A percentile compares a stretch with the other conserved stretches of the same genome.
Evolutionary conservation across 106 monocot genomes (phyloP).

Genomic region (Amphibolis antarctica): DNA sequence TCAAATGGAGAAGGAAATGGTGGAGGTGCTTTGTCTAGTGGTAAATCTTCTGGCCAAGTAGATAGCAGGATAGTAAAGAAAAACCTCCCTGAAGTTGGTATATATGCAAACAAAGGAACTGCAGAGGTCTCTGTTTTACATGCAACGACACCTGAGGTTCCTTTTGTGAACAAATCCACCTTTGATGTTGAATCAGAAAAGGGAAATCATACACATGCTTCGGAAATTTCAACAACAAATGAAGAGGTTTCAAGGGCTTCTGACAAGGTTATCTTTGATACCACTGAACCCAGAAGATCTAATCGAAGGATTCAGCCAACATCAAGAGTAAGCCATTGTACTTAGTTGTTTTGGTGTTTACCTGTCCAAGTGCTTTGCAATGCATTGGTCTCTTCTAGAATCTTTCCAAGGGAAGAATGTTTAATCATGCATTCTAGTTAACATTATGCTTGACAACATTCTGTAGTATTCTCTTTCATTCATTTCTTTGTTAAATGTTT

Average conservation of each 20-base stretch:
- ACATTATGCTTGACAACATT: too few species aligned
- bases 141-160: conserved; percentile 5
- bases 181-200: conserved; percentile 14
- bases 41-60: conserved; percentile 18
- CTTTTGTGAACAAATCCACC: conserved; percentile 17
- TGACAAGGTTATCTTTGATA: conserved; percentile 20
- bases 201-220: conserved; percentile 24
- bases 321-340: conserved; percentile 49
- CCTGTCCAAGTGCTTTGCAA: not conserved
- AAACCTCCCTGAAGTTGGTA: conserved; percentile 10
- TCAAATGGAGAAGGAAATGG: conserved; percentile 18
- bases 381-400: not conserved
- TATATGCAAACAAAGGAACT: conserved; percentile 10
- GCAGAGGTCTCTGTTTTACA: conserved; percentile 9
- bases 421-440: too few species aligned
- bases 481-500: too few species aligned
- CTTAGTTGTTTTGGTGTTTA: not conserved
- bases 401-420: too few species aligned
- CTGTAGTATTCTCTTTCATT: too few species aligned
- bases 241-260: conserved; percentile 11
- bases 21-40: conserved; percentile 12
- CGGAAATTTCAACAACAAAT: conserved; percentile 17
- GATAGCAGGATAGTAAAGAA: conserved; percentile 23
- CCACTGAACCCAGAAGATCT: conserved; percentile 72
- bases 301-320: conserved; percentile 91